Conservation (phyloP, 768 basidiomycete genomes). For the Lactarius hengduanensis region DNA sequence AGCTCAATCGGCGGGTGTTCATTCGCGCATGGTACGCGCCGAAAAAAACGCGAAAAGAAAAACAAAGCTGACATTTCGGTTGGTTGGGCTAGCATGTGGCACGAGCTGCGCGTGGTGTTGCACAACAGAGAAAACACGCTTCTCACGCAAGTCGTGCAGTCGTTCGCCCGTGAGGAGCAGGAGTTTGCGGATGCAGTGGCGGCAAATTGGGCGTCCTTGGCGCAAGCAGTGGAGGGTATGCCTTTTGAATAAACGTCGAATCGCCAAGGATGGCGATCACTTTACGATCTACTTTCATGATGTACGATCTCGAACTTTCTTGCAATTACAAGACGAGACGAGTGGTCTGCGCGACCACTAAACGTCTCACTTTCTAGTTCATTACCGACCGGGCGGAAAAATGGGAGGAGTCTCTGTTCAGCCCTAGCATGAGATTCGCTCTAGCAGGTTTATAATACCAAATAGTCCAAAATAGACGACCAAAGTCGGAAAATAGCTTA, state of each 20-base stretch:
- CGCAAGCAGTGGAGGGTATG: conserved; percentile 74
- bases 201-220: conserved; percentile 72
- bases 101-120: conserved; percentile 88
- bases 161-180: conserved; percentile 72
- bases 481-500: conserved; percentile 39
- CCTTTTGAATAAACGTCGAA: conserved; percentile 66
- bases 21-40: conserved; percentile 70
- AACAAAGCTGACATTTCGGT: background rate
- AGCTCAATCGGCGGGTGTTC: conserved; percentile 78
- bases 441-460: background rate
- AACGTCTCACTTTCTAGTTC: background rate
- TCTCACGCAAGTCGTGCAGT: conserved; percentile 68
- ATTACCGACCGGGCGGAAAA: background rate
- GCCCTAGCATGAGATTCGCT: background rate
- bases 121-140: conserved; percentile 89
- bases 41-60: background rate
- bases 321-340: background rate
- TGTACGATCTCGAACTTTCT: conserved; percentile 8
- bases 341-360: background rate
- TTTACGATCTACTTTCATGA: conserved; percentile 22
- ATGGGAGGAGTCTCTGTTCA: background rate
- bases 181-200: conserved; percentile 61
- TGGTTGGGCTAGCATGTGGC: conserved; percentile 70
- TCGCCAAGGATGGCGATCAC: background rate
- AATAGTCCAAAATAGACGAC: background rate